These are phyloP conservation scores for Cadophora gregata DNA, from an alignment of 2,329 filamentous ascomycete genomes.

Conservation along the genomic window DNA sequence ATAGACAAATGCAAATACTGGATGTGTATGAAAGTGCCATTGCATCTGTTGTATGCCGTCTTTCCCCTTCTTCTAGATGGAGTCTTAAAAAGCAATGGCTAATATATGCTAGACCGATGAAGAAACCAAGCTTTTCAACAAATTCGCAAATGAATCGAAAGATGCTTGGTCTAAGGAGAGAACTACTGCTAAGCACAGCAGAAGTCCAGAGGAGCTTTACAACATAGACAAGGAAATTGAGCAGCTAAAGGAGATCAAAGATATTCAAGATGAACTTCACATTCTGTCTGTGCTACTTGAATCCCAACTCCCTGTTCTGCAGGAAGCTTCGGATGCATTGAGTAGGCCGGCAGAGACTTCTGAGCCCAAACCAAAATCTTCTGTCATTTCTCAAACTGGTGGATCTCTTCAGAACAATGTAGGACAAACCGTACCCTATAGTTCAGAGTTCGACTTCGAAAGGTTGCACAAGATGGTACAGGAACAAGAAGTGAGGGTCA, in stretches of 20 bases:
- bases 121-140: slow-evolving; percentile 24
- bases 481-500: neutral
- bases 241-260: slow-evolving; percentile 28
- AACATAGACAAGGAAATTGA: slow-evolving; percentile 25
- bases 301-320: slow-evolving; percentile 22
- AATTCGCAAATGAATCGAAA: slow-evolving; percentile 16
- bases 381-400: neutral
- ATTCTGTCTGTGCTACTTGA: slow-evolving; percentile 26
- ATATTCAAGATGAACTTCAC: slow-evolving; percentile 33
- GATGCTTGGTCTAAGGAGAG: neutral
- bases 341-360: neutral
- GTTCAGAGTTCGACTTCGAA: slow-evolving; percentile 11
- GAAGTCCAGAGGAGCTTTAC: slow-evolving; percentile 12
- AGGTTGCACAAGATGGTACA: slow-evolving; percentile 1
- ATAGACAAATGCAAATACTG: slow-evolving; percentile 25
- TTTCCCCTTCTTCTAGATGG: neutral
- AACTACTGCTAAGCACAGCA: neutral
- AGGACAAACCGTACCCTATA: neutral
- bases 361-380: neutral
- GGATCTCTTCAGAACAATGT: neutral
- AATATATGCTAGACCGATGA: slow-evolving; percentile 21
- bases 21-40: slow-evolving; percentile 29
- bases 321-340: slow-evolving; percentile 19
- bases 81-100: neutral
- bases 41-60: slow-evolving; percentile 22